phyloP scores from a whole-genome alignment of 108 stramenopile genomes.

The Epithemia pelagica region DNA sequence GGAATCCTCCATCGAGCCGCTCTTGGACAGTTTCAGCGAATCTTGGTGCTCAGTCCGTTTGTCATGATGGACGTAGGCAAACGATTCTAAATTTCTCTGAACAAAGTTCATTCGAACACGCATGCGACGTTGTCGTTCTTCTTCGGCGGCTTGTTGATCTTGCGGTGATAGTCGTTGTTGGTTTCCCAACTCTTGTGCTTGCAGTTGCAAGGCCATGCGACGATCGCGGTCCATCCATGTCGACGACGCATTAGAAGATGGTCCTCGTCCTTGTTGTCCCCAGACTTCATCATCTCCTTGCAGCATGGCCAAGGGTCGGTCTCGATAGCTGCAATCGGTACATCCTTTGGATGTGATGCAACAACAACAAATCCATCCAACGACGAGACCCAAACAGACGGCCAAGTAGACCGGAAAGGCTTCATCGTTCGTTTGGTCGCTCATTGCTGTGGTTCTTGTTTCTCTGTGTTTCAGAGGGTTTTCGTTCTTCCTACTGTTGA shows the following conservation, averaged over 20 bases:
- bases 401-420: neutral
- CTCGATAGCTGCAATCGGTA: neutral
- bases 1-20: neutral
- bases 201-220: neutral
- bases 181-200: neutral
- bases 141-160: neutral
- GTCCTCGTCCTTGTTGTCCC: too few species aligned
- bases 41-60: too few species aligned
- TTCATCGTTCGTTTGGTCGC: neutral
- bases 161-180: neutral
- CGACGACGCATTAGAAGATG: too few species aligned
- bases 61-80: too few species aligned
- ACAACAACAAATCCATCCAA: neutral
- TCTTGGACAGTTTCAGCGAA: neutral
- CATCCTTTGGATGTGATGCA: neutral
- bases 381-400: neutral
- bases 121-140: neutral
- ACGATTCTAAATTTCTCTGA: neutral
- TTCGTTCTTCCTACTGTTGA: neutral
- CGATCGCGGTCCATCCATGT: neutral
- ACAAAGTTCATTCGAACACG: neutral
- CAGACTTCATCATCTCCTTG: neutral
- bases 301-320: neutral
- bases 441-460: neutral
- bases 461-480: neutral